Evolutionary conservation across 129 eudicot species (phyloP).

Genomic region (Escallonia rubra): DNA sequence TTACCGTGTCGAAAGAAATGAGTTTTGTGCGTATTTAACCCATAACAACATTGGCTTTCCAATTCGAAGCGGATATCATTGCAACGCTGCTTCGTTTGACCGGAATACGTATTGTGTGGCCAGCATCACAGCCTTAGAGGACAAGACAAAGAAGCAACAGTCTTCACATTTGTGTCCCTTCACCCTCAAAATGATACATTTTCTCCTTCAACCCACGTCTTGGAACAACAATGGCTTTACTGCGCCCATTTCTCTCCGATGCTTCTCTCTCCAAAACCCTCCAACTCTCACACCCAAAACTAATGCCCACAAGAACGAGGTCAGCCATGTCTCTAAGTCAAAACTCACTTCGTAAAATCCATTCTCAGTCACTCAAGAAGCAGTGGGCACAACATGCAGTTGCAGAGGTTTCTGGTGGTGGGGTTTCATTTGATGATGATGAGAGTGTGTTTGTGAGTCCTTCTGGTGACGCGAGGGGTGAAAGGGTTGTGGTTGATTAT

Average conservation of each 20-base stretch:
- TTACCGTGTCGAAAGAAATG: no score
- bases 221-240: conserved; percentile 15
- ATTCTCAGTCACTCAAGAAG: background rate
- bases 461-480: conserved; percentile 29
- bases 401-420: conserved; percentile 14
- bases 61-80: no score
- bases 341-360: background rate
- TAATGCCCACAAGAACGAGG: background rate
- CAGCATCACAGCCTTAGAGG: background rate
- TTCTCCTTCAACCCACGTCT: background rate
- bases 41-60: no score
- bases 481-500: conserved; percentile 43
- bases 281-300: background rate
- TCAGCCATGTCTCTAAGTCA: background rate
- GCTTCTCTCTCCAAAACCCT: conserved; percentile 7
- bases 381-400: conserved; percentile 5
- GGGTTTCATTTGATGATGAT: conserved; percentile 7
- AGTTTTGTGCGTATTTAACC: no score
- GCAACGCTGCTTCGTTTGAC: no score
- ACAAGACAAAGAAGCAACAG: background rate
- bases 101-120: background rate
- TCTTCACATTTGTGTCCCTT: background rate
- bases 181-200: background rate
- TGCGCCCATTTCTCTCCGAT: conserved; percentile 11
- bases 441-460: conserved; percentile 28